phyloP scores from a whole-genome alignment of 2,329 filamentous ascomycete genomes.

The Coniochaeta ligniaria region DNA sequence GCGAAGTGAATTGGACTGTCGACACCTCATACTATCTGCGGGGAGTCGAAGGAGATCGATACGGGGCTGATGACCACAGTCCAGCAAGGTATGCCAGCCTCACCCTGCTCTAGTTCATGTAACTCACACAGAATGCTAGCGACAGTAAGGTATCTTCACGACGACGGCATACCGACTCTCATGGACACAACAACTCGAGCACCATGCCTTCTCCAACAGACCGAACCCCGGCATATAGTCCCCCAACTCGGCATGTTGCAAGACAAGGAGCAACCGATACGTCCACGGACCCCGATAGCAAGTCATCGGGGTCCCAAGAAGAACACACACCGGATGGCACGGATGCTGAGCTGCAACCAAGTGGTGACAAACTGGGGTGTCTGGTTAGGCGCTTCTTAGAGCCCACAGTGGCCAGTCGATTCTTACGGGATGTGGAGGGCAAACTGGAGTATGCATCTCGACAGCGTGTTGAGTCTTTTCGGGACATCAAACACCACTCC shows the following conservation, averaged over 20 bases:
- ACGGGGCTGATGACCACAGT: no score
- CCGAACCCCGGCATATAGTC: not conserved
- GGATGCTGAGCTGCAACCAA: not conserved
- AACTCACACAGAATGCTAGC: no score
- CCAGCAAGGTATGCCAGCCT: no score
- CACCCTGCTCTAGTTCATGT: no score
- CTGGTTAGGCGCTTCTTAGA: not conserved
- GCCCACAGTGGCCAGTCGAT: not conserved
- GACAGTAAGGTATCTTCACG: no score
- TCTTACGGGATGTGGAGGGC: not conserved
- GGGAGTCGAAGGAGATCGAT: no score
- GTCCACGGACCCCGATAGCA: not conserved
- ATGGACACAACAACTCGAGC: not conserved
- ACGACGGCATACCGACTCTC: no score
- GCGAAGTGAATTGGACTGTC: not conserved
- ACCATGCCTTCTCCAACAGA: not conserved
- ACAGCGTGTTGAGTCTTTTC: not conserved
- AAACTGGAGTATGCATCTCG: not conserved
- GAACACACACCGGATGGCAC: not conserved
- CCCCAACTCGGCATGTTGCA: no score
- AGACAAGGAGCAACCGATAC: not conserved
- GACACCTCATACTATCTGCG: not conserved
- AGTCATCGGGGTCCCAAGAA: not conserved
- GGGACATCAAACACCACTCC: not conserved
- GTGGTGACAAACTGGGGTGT: not conserved